Evolutionary conservation across 2,329 filamentous ascomycete species (phyloP).

Genomic region (Xylogone sp.): DNA sequence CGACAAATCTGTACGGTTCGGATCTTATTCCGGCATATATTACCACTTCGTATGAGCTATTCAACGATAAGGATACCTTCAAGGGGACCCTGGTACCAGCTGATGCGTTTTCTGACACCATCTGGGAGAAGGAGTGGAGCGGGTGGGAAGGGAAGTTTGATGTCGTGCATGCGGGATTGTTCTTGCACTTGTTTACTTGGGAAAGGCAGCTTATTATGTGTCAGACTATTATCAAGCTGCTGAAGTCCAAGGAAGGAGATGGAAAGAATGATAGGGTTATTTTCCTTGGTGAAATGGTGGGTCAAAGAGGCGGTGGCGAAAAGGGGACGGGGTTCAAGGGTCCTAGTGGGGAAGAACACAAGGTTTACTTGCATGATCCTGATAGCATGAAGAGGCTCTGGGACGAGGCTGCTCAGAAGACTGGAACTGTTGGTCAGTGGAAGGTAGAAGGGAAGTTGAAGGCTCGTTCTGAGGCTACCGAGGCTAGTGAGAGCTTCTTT

Average conservation of each 20-base stretch:
- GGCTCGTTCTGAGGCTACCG: not conserved
- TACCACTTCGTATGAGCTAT: constrained; percentile 33
- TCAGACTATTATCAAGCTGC: not conserved
- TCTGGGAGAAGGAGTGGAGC: constrained; percentile 15
- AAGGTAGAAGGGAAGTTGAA: constrained; percentile 4
- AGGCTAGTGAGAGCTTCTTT: constrained; percentile 4
- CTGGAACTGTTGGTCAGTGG: constrained; percentile 1
- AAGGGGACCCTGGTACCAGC: constrained; percentile 28
- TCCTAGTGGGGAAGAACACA: not conserved
- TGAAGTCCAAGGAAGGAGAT: not conserved
- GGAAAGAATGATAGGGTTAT: not conserved
- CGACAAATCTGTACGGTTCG: constrained; percentile 24
- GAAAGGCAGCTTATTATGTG: constrained; percentile 27
- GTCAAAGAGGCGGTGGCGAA: not conserved
- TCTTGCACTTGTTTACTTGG: constrained; percentile 41
- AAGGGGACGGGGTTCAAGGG: constrained; percentile 1
- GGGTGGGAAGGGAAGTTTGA: constrained; percentile 35
- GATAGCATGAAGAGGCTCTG: not conserved
- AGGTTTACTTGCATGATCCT: not conserved
- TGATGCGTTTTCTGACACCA: constrained; percentile 25
- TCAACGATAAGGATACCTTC: constrained; percentile 29
- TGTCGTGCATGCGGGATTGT: constrained; percentile 35
- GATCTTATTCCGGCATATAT: constrained; percentile 29
- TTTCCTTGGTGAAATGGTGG: not conserved
- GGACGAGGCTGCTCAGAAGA: not conserved